Percentiles rank a stretch among this genome's conserved stretches.
phyloP scores from a whole-genome alignment of 768 basidiomycete species.

The Rhizopogon vulgaris region DNA sequence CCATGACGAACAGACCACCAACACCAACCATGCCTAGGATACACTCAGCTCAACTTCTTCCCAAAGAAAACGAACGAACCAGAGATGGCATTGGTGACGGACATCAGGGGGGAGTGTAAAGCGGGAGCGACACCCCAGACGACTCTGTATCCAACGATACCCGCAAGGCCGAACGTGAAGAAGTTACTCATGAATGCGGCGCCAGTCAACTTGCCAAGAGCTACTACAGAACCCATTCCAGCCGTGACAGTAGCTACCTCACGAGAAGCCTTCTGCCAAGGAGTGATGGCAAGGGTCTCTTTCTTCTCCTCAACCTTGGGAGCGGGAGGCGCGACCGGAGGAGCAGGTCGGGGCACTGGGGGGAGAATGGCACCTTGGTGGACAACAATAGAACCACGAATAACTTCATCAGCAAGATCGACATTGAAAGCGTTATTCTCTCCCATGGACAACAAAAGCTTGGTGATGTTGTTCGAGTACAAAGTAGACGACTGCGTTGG shows the following conservation, averaged over 20 bases:
- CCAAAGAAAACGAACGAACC: slow-evolving; percentile 35
- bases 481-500: slow-evolving; percentile 87
- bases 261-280: slow-evolving; percentile 76
- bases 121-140: slow-evolving; percentile 89
- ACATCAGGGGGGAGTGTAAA: slow-evolving; percentile 86
- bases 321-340: slow-evolving; percentile 50
- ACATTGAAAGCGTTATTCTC: slow-evolving; percentile 56
- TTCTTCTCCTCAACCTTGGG: slow-evolving; percentile 40
- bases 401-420: slow-evolving; percentile 78
- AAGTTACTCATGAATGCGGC: slow-evolving; percentile 85
- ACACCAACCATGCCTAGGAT: slow-evolving; percentile 66
- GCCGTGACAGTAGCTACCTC: slow-evolving; percentile 71
- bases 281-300: slow-evolving; percentile 57
- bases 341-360: slow-evolving; percentile 62
- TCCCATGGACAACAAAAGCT: slow-evolving; percentile 79
- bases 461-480: slow-evolving; percentile 89
- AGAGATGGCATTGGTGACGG: slow-evolving; percentile 85
- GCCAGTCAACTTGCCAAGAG: slow-evolving; percentile 73
- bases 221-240: slow-evolving; percentile 69
- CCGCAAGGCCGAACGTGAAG: slow-evolving; percentile 84
- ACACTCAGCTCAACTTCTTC: not conserved
- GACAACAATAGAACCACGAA: slow-evolving; percentile 72
- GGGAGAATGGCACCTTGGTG: slow-evolving; percentile 62
- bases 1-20: slow-evolving; percentile 88
- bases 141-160: slow-evolving; percentile 81